Evolutionary conservation across 805 yeast species (phyloP).

Genomic region (Huiozyma naganishii): DNA sequence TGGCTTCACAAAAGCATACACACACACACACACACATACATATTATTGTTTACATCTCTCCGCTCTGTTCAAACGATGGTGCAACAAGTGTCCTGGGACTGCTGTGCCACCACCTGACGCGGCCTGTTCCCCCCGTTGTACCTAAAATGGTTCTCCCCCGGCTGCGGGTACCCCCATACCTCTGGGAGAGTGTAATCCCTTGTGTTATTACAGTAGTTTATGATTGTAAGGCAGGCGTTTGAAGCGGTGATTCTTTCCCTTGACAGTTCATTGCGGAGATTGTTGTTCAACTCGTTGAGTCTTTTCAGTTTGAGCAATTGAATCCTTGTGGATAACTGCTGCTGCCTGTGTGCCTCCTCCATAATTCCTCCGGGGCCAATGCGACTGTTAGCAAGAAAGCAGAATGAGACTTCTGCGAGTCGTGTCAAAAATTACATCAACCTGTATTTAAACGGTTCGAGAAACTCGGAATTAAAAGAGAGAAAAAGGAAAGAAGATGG

Average conservation of each 20-base stretch:
- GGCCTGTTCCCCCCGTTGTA: slow-evolving; percentile 4
- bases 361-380: no score
- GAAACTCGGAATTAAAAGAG: no score
- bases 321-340: slow-evolving; percentile 32
- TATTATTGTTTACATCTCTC: no score
- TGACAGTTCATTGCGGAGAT: slow-evolving; percentile 39
- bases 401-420: not conserved
- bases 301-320: slow-evolving; percentile 50
- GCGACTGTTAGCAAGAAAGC: no score
- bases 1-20: not conserved
- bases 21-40: not conserved
- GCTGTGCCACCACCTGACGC: no score
- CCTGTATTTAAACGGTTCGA: no score
- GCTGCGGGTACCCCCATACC: slow-evolving; percentile 31
- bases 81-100: slow-evolving; percentile 23
- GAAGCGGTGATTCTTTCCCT: slow-evolving; percentile 56
- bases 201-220: slow-evolving; percentile 27
- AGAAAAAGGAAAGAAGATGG: no score
- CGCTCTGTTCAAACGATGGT: slow-evolving; percentile 22
- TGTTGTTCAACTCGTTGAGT: slow-evolving; percentile 44
- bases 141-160: slow-evolving; percentile 32
- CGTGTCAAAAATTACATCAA: slow-evolving; percentile 1
- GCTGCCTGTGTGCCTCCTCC: slow-evolving; percentile 1
- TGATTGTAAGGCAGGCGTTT: slow-evolving; percentile 42
- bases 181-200: slow-evolving; percentile 32